These are phyloP conservation scores for Globisporangium spiculum DNA, from an alignment of 352 stramenopile genomes.

Conservation along the genomic window DNA sequence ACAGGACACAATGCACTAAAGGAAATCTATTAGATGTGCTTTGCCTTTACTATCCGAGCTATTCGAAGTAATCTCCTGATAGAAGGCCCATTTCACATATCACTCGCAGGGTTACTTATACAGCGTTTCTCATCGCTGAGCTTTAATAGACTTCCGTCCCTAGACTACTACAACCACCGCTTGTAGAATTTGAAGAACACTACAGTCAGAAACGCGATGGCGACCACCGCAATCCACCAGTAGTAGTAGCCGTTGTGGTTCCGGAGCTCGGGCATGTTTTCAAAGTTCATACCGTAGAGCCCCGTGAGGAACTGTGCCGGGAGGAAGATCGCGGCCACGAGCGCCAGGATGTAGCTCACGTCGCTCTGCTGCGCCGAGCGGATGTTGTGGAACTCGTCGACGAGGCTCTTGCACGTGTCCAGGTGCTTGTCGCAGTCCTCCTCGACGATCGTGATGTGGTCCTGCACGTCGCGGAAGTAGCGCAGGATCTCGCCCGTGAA, in stretches of 20 bases:
- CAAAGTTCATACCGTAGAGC: constrained; percentile 90
- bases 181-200: constrained; percentile 76
- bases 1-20: too few species aligned
- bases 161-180: constrained; percentile 48
- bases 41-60: background rate
- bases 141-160: background rate
- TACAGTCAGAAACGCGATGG: constrained; percentile 40
- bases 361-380: constrained; percentile 63
- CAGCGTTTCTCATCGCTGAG: background rate
- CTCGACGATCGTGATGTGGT: constrained; percentile 78
- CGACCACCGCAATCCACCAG: constrained; percentile 70
- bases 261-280: constrained; percentile 82
- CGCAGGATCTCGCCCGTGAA: constrained; percentile 68
- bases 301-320: constrained; percentile 87
- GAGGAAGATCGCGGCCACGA: constrained; percentile 80
- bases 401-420: constrained; percentile 57
- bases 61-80: background rate
- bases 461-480: constrained; percentile 85
- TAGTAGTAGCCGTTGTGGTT: constrained; percentile 73
- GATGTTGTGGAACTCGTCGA: constrained; percentile 70
- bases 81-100: too few species aligned
- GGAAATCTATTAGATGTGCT: too few species aligned
- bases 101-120: background rate
- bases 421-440: constrained; percentile 81
- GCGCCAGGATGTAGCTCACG: constrained; percentile 77